phyloP scores from a whole-genome alignment of 1,284 basidiomycete genomes.

The Cutaneotrichosporon daszewskae region DNA sequence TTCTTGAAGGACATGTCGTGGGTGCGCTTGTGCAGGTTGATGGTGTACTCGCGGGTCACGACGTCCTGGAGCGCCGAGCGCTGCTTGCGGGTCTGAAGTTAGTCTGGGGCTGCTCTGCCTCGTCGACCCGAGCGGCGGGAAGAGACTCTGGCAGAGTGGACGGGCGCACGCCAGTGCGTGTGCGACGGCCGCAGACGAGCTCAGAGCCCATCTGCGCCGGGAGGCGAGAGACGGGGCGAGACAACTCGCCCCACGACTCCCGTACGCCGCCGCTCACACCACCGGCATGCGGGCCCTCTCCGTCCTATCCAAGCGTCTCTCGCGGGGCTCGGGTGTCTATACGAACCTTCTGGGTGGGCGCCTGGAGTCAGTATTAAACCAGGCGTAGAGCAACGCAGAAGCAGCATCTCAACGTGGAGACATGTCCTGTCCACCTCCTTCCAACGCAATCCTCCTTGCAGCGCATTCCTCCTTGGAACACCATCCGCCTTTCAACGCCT shows the following conservation, averaged over 20 bases:
- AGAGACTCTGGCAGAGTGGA: not conserved
- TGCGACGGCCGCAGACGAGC: not conserved
- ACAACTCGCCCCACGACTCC: too few species aligned
- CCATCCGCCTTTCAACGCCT: too few species aligned
- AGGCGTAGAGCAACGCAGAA: too few species aligned
- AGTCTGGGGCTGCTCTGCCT: not conserved
- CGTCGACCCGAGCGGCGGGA: too few species aligned
- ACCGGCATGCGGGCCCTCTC: not conserved
- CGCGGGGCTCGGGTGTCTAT: slow-evolving; percentile 5
- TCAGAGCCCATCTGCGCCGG: not conserved
- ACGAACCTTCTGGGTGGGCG: slow-evolving; percentile 23
- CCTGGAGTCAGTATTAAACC: slow-evolving; percentile 16
- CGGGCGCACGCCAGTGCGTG: not conserved
- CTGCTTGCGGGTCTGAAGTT: slow-evolving; percentile 65
- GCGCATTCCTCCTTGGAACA: too few species aligned
- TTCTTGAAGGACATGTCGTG: slow-evolving; percentile 90
- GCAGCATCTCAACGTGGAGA: too few species aligned
- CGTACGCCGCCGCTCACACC: too few species aligned
- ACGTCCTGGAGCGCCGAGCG: slow-evolving; percentile 93
- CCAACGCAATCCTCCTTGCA: too few species aligned
- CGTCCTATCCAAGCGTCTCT: not conserved
- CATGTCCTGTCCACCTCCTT: too few species aligned
- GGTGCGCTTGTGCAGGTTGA: slow-evolving; percentile 89
- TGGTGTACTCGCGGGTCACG: slow-evolving; percentile 92
- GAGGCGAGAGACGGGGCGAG: not conserved